These are phyloP conservation scores for Kwoniella bestiolae DNA, from an alignment of 768 basidiomycete genomes.

Conservation along the genomic window DNA sequence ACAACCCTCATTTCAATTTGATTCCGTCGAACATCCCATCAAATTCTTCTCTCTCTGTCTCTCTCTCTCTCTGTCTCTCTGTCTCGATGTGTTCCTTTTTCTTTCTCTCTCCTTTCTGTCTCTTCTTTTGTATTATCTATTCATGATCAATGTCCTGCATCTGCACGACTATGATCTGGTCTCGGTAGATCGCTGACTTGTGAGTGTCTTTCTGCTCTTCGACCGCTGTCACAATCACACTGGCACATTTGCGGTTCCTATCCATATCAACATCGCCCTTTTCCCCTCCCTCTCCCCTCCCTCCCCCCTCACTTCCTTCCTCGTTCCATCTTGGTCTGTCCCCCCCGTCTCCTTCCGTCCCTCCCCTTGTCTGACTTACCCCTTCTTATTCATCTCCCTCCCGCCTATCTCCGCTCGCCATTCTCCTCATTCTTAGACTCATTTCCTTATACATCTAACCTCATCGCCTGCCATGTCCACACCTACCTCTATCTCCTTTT, in stretches of 20 bases:
- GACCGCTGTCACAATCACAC: not conserved
- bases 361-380: not conserved
- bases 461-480: too few relatives aligned
- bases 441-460: too few relatives aligned
- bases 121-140: not conserved
- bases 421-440: not conserved
- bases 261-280: not conserved
- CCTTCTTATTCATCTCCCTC: not conserved
- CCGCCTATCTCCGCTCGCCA: not conserved
- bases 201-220: too few relatives aligned
- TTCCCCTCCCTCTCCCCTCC: not conserved
- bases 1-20: constrained; percentile 1
- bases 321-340: not conserved
- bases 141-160: not conserved
- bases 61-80: not conserved
- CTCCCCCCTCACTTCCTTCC: not conserved
- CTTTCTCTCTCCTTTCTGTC: not conserved
- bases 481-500: not conserved
- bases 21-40: constrained; percentile 21
- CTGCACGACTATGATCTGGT: too few relatives aligned
- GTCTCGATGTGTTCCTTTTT: constrained; percentile 3
- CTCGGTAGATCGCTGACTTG: too few relatives aligned
- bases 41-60: constrained; percentile 9
- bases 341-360: not conserved
- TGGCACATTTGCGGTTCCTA: not conserved